Conservation (phyloP, 768 basidiomycete genomes). For the Aureoboletus auriporus region DNA sequence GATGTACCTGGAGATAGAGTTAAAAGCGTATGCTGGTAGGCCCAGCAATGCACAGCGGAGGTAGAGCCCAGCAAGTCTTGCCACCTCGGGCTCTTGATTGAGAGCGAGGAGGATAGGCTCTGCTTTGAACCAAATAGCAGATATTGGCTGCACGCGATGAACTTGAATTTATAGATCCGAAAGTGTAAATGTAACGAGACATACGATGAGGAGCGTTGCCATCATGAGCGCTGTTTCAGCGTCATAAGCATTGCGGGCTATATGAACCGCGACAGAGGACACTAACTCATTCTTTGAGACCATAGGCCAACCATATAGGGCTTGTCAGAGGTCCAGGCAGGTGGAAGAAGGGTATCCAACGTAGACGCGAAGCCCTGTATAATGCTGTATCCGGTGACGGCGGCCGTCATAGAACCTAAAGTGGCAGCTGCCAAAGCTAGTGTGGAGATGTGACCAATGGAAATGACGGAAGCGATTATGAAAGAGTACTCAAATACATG, state of each 20-base stretch:
- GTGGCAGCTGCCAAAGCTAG: conserved; percentile 83
- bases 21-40: conserved; percentile 70
- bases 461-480: conserved; percentile 76
- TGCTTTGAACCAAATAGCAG: conserved; percentile 76
- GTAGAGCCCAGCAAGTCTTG: conserved; percentile 70
- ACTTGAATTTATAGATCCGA: not conserved
- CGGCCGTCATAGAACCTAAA: conserved; percentile 70
- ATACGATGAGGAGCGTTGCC: conserved; percentile 53
- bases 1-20: conserved; percentile 47
- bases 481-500: conserved; percentile 85
- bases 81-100: conserved; percentile 82
- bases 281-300: conserved; percentile 82
- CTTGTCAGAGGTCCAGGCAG: conserved; percentile 88
- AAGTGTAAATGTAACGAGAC: conserved; percentile 19
- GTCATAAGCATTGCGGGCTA: conserved; percentile 4
- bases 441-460: conserved; percentile 89
- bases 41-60: conserved; percentile 74
- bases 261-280: not conserved
- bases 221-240: conserved; percentile 54
- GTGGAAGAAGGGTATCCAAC: conserved; percentile 90
- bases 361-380: conserved; percentile 79
- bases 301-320: conserved; percentile 87
- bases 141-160: conserved; percentile 40
- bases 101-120: conserved; percentile 73
- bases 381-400: conserved; percentile 55